Base-by-base conservation (phyloP, 2,329 filamentous ascomycete species). In the Exophiala bonariae region DNA sequence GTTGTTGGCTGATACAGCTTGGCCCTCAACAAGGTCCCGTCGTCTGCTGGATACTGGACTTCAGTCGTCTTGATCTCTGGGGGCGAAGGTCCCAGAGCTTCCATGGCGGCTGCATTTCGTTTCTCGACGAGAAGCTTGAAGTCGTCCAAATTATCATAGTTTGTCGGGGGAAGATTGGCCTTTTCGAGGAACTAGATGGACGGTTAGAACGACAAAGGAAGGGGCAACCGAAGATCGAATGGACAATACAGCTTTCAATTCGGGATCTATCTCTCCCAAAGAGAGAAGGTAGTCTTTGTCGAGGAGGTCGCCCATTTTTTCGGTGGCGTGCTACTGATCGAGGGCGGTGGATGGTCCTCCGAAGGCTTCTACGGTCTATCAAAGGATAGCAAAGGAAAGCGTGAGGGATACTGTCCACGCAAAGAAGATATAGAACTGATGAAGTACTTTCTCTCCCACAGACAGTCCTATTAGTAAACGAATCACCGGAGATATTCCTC, bases 241-340 rank as follows among this genome's bases (percentile, higher is more conserved):
- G 32, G 32, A 19, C 32, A 62, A 55, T 53, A 61, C 61, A 46
- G 56, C 55, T 36, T 59, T 58, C 16, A 64, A 47, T 34, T 63
- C 61, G n/a, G 59, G 59, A 38, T 64, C 60, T 19, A 63, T 59
- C 34, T 58, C 44, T 19, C 56, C 61, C 10, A 65, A 50, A 35
- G 57, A 52, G 14, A 61, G 50, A 26, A 63, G 47, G 41, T 55
- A 58, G 37, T 64, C 60, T 23, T 50, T 50, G 39, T 56, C 50
- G n/a, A 45, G 39, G 40, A 47, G 49, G 8, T 44, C 20, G 3
- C 17, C 33, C 41, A 44, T 36, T 7, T n/a, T 26, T 11, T 6
- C 23, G 6, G 23, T 26, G 23, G 23, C 11, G 23, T 26, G 23
- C 11, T 6, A 26, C n/a, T n/a, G n/a, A n/a, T n/a, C n/a, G n/a